A percentile compares a stretch with the other conserved stretches of the same genome.
Evolutionary conservation across 192 early-diverging fungal species (phyloP).

Genomic region (Spizellomyces sp.): DNA sequence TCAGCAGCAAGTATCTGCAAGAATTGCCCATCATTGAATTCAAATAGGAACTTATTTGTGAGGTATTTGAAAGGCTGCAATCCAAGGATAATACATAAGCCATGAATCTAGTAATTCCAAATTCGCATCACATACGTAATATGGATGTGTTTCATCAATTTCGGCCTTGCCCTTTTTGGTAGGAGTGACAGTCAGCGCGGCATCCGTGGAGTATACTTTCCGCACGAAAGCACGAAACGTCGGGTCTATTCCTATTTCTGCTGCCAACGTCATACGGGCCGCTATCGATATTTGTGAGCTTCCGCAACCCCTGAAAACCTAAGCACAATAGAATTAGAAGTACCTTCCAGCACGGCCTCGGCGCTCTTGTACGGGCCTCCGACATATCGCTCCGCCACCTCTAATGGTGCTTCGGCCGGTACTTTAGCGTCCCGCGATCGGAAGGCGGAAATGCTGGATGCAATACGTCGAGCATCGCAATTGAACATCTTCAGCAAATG

Average conservation of each 20-base stretch:
- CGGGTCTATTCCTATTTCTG: conserved; percentile 80
- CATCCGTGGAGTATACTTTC: conserved; percentile 66
- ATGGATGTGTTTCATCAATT: conserved; percentile 79
- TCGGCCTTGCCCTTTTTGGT: conserved; percentile 77
- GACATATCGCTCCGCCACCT: conserved; percentile 56
- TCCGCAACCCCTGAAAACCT: neutral
- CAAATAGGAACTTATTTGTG: conserved; percentile 69
- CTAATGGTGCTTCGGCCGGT: conserved; percentile 45
- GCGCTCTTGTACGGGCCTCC: conserved; percentile 46
- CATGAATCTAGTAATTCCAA: conserved; percentile 31
- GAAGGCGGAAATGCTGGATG: neutral
- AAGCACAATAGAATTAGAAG: conserved; percentile 9
- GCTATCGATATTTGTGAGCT: conserved; percentile 28
- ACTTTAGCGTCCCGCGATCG: neutral
- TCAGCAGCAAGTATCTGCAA: conserved; percentile 75
- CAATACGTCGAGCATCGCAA: conserved; percentile 39
- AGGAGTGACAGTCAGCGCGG: conserved; percentile 71
- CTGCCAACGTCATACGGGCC: conserved; percentile 69
- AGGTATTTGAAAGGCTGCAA: conserved; percentile 78
- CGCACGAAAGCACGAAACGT: conserved; percentile 75
- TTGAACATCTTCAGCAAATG: conserved; percentile 31
- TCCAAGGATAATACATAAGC: no score
- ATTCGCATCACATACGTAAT: conserved; percentile 45
- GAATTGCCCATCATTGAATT: conserved; percentile 77
- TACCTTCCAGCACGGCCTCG: conserved; percentile 52